phyloP scores from a whole-genome alignment of 2,329 filamentous ascomycete genomes.

The Fusarium kyushuense region DNA sequence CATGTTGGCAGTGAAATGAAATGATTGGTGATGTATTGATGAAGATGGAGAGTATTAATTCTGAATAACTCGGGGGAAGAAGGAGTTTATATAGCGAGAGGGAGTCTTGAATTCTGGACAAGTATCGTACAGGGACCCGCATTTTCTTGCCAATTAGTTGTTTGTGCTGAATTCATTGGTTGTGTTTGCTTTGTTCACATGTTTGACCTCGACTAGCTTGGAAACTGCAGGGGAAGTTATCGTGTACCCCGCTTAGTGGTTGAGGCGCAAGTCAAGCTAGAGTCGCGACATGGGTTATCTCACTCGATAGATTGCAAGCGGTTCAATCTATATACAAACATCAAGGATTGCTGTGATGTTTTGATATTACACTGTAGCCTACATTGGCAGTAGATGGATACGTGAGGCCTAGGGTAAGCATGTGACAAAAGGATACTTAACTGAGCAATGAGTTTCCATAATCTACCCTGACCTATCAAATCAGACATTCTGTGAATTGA shows the following conservation, averaged over 20 bases:
- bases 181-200: conserved; percentile 6
- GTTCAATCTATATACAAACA: background rate
- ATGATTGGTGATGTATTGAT: background rate
- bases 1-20: conserved; percentile 22
- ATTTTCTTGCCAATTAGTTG: background rate
- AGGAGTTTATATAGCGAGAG: conserved; percentile 7
- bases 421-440: background rate
- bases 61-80: background rate
- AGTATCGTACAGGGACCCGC: background rate
- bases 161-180: conserved; percentile 5
- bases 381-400: background rate
- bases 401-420: background rate
- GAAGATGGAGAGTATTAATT: background rate
- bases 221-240: background rate
- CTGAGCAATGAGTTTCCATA: background rate
- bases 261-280: background rate
- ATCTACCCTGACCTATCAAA: background rate
- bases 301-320: background rate
- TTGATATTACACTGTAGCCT: background rate
- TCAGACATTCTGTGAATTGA: too few species aligned
- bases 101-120: background rate
- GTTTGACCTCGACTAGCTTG: background rate
- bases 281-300: background rate
- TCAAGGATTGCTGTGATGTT: background rate
- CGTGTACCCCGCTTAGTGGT: background rate